Evolutionary conservation across 768 basidiomycete genomes (phyloP), one percentile per base, ranked within the genome.

Genomic region (Mycena vulgaris): DNA sequence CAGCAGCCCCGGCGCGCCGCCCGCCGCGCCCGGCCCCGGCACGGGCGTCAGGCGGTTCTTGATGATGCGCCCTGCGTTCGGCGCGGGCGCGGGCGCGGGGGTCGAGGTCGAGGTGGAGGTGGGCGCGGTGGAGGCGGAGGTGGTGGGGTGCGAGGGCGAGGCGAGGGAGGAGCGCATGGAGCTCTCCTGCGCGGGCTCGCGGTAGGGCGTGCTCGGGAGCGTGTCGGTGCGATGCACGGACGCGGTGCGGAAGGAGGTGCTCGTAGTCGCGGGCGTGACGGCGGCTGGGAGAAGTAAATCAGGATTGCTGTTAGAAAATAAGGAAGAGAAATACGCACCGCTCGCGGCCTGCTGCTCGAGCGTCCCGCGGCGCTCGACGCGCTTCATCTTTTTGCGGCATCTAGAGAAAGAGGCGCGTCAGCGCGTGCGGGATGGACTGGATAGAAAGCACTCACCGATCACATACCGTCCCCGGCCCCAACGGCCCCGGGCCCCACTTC

Each of bases 321-420:
- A 42, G 40, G 40, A 17, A 16, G 17, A 39, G 14, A 16, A 39
- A 23, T 19, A 45, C 42, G 42, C 42, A 45, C 42, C 65, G 13
- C 61, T 58, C 3, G 61, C 52, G 48, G 72, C 58, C 16, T 74
- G 69, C 69, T 82, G 83, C 63, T 92, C 91, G 2, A 92, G 78
- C 13, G 92, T 93, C 10, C 90, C 92, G 10, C 93, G 84, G 25
- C 92, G 83, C 76, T 95, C 93, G 57, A 93, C 91, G 2, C 93
- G 89, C 80, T 94, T 94, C 92, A 94, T 93, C 79, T 94, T 94
- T 79, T 95, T 95, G 59, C 93, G 88, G 79, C 93, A 94, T 56
- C 90, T 92, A 4, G 33, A 25, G 17, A 27, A 39, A 39, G 39
- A 10, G 9, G 33, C 13, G 23, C n/a, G 19, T 31, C 4, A 4